Evolutionary conservation across 306 rosid genomes (phyloP), one percentile per base, ranked within the genome.

Genomic region (Myrica gale): DNA sequence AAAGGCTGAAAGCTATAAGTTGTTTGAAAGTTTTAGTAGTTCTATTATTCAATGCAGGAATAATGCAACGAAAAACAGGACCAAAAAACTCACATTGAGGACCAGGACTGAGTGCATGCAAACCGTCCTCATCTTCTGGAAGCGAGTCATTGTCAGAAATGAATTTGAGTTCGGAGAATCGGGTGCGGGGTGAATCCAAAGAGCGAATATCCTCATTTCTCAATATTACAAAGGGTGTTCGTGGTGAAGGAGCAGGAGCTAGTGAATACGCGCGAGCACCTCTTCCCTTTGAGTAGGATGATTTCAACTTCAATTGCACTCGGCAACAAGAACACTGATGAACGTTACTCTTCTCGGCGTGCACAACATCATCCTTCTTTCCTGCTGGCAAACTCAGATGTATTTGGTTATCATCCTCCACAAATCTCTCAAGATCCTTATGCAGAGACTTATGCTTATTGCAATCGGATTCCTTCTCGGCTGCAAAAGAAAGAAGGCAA

Each of bases 401-500:
- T 72, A 89, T 83, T 4, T 83, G 87, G 61, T 74, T 82, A 20
- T 87, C 93, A 6, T 89, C 91, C 69, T 91, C 90, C 6, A 87
- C 94, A 44, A 88, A 84, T 68, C 91, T 85, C 41, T 91, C 97
- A 9, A 90, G 82, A 80, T 94, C 97, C 91, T 88, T 95, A 46
- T 90, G 96, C 72, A 95, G 95, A 23, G 97, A 90, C 71, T 89
- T 95, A 74, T 92, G 88, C 2, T 93, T 85, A 69, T 84, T 89
- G 20, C 86, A 82, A 54, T 90, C 90, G 0, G 94, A 87, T 71
- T 94, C 95, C 68, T 74, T 90, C 65, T 88, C 90, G 0, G 91
- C 89, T 8, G 97, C 97, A 42, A 92, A 92, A 0, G 99, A 92
- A 60, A 95, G 93, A 19, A 95, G 85, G 58, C 99, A 95, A 1